A percentile compares a stretch with the other conserved stretches of the same genome.
Conservation (phyloP, 305 asterid genomes). For the Fraxinus ornus region DNA sequence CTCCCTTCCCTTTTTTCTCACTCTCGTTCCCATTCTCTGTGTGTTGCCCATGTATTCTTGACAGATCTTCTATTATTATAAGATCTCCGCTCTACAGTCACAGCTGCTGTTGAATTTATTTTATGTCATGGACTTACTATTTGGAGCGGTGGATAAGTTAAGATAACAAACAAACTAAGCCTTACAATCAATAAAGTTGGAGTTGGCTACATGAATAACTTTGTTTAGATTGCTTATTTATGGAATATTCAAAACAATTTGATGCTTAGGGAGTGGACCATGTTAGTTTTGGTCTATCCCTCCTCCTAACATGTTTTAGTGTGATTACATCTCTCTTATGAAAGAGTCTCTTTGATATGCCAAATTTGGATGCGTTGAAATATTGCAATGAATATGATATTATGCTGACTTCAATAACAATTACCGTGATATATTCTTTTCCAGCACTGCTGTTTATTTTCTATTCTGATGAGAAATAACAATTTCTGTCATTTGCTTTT, state of each 20-base stretch:
- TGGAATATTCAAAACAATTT: background rate
- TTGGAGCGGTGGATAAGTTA: constrained; percentile 1
- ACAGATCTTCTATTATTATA: background rate
- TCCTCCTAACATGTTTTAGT: background rate
- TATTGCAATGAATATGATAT: background rate
- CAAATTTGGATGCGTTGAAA: background rate
- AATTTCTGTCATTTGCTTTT: background rate
- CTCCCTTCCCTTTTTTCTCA: background rate
- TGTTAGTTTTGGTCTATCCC: background rate
- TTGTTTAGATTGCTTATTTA: background rate
- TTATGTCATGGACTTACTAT: background rate
- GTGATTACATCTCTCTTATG: background rate
- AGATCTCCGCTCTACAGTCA: background rate
- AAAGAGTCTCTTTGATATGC: background rate
- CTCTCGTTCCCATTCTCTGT: background rate
- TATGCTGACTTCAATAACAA: background rate
- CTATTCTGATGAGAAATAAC: background rate
- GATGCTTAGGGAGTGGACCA: background rate
- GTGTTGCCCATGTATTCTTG: background rate
- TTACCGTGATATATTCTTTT: background rate
- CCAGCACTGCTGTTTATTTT: background rate
- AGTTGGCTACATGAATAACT: constrained; percentile 7
- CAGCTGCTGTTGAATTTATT: background rate
- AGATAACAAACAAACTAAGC: background rate
- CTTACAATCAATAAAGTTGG: background rate